Base-by-base conservation (phyloP, 495 filamentous ascomycete genomes). In the Penicillium silybi region DNA sequence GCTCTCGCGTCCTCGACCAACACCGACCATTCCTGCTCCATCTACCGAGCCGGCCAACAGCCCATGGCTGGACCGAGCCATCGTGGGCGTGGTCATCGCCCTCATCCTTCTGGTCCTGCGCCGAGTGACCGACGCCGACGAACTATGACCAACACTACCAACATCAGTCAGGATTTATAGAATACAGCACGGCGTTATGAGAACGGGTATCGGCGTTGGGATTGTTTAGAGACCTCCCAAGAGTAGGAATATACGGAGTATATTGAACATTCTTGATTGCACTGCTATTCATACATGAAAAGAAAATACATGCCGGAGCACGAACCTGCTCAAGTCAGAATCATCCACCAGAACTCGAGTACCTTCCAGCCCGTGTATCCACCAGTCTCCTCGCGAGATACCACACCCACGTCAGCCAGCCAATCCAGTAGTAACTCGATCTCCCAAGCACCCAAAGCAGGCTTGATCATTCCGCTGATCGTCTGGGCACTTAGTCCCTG, bases 261-360 rank as follows among this genome's bases (percentile, higher is more conserved):
- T 37, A 44, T 46, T 15, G 7, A 4, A 9, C 4, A 38, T 10
- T 16, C 6, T 34, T 13, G n/a, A n/a, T n/a, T n/a, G n/a, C n/a
- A n/a, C n/a, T n/a, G n/a, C n/a, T 35, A 42, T 42, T 35, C 27
- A 34, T 50, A 50, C 37, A 39, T 19, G n/a, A 25, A 26, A 25
- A 18, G 19, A 25, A 43, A 25, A 3, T 43, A 25, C n/a, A 11
- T 15, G 3, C 6, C 2, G 8, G 34, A 32, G 29, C 11, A 32
- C 29, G 11, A 10, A 32, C 6, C 38, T 41, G 16, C 10, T 23
- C 19, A 23, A 43, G 11, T 18, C 18, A 71, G 39, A 47, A 67
- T 57, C 74, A 77, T 67, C 85, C 86, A 91, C 87, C 87, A 91
- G 82, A 85, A 89, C 63, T 87, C 84, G 39, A 63, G 65, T 11